A percentile compares a stretch with the other conserved stretches of the same genome.
phyloP scores from a whole-genome alignment of 2,329 filamentous ascomycete genomes.

The Decorospora gaudefroyi region DNA sequence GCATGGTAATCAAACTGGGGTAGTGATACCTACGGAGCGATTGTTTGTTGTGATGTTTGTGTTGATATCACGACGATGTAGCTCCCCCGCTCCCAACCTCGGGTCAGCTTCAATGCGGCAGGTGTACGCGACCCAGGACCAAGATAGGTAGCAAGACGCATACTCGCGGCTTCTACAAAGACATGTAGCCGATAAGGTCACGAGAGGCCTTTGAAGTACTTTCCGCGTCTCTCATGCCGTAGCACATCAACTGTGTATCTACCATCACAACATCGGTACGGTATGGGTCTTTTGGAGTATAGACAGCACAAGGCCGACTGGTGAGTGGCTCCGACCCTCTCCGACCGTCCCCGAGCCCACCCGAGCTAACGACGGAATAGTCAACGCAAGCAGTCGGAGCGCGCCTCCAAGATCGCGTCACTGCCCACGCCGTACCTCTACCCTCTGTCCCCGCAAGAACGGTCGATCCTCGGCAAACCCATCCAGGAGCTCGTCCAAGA shows the following conservation, averaged over 20 bases:
- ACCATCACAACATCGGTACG: constrained; percentile 52
- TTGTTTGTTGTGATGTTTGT: constrained; percentile 1
- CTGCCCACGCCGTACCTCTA: constrained; percentile 69
- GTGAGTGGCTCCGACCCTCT: constrained; percentile 54
- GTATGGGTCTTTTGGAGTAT: constrained; percentile 65
- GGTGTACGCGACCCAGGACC: constrained; percentile 13
- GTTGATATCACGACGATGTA: no score
- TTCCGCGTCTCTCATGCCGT: background rate
- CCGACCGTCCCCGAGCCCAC: constrained; percentile 5
- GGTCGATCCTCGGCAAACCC: constrained; percentile 68
- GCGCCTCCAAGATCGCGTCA: constrained; percentile 68
- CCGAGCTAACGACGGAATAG: constrained; percentile 53
- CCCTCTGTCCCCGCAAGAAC: constrained; percentile 67
- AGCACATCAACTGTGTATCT: background rate
- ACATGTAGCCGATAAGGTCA: constrained; percentile 22
- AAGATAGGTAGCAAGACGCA: constrained; percentile 13
- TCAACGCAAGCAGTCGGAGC: constrained; percentile 77
- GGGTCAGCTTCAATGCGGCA: constrained; percentile 12
- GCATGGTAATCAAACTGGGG: no score
- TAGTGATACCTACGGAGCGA: no score
- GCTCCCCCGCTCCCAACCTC: constrained; percentile 15
- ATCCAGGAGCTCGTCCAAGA: constrained; percentile 78
- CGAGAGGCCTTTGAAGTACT: constrained; percentile 1
- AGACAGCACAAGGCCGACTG: constrained; percentile 72
- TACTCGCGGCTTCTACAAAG: constrained; percentile 13